These are phyloP conservation scores for Phytophthora meadii DNA, from an alignment of 352 stramenopile species.

Conservation along the genomic window DNA sequence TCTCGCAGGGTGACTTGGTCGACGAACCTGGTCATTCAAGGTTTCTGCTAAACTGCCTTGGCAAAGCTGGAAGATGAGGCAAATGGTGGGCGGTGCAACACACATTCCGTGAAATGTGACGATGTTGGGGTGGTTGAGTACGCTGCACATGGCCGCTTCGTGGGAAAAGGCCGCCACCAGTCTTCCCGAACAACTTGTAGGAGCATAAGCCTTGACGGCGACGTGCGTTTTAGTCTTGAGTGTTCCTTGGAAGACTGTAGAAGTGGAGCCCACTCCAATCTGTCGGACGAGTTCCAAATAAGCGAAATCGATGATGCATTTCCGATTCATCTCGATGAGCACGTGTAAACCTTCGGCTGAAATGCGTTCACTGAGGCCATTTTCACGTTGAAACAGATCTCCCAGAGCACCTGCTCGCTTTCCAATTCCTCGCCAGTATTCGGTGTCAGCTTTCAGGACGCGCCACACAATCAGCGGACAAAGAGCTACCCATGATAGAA, in stretches of 20 bases:
- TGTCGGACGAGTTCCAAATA: constrained; percentile 48
- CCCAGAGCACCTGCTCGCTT: constrained; percentile 39
- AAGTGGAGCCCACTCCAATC: constrained; percentile 39
- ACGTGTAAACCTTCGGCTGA: constrained; percentile 53
- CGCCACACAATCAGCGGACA: constrained; percentile 53
- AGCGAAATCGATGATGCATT: constrained; percentile 63
- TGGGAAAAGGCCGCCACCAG: constrained; percentile 50
- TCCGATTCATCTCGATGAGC: constrained; percentile 62
- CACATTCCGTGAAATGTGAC: constrained; percentile 50
- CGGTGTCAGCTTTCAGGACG: constrained; percentile 52
- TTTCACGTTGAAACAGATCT: constrained; percentile 36
- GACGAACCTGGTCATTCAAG: constrained; percentile 27
- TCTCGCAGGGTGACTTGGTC: constrained; percentile 19
- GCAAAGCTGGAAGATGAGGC: constrained; percentile 52
- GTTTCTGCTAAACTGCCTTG: constrained; percentile 36
- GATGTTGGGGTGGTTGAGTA: constrained; percentile 51
- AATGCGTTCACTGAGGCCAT: constrained; percentile 39
- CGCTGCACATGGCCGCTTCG: constrained; percentile 47
- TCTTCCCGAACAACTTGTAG: constrained; percentile 36
- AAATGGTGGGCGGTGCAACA: constrained; percentile 50
- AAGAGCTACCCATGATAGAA: constrained; percentile 31
- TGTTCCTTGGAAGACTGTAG: constrained; percentile 41
- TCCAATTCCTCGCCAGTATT: constrained; percentile 54
- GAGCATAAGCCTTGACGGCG: constrained; percentile 57
- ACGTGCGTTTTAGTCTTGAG: constrained; percentile 48